Evolutionary conservation across 2,329 filamentous ascomycete genomes (phyloP).

Genomic region (Xylaria sp.): DNA sequence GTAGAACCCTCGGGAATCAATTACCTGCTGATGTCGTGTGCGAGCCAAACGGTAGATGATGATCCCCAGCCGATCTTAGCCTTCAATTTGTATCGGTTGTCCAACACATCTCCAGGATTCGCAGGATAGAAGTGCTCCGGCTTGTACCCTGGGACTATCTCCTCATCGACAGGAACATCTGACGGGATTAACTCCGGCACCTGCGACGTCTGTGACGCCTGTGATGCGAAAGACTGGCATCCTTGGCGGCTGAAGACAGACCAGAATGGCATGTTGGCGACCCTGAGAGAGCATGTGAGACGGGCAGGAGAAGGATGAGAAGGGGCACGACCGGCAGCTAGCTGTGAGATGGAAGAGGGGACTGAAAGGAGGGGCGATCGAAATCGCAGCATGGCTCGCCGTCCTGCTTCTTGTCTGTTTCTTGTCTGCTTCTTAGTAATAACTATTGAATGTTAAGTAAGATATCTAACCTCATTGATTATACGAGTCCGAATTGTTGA

Average conservation of each 20-base stretch:
- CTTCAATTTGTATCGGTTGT: conserved; percentile 17
- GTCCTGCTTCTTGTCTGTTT: no score
- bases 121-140: conserved; percentile 9
- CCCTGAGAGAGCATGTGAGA: conserved; percentile 3
- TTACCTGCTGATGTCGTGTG: conserved; percentile 16
- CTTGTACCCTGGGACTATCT: conserved; percentile 5
- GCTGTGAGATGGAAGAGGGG: conserved; percentile 5
- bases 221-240: conserved; percentile 2
- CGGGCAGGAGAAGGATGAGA: neutral
- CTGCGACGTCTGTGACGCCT: neutral
- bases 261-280: neutral
- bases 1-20: neutral
- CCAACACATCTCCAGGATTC: conserved; percentile 14
- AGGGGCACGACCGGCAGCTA: conserved; percentile 5
- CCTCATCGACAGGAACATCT: conserved; percentile 12
- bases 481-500: no score
- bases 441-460: no score
- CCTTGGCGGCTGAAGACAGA: neutral
- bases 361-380: conserved; percentile 6
- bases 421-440: no score
- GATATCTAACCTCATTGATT: no score
- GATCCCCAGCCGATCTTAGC: conserved; percentile 20
- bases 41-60: conserved; percentile 21
- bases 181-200: conserved; percentile 5
- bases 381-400: neutral